Conservation (phyloP, 83 land plant genomes). For the Picea abies region DNA sequence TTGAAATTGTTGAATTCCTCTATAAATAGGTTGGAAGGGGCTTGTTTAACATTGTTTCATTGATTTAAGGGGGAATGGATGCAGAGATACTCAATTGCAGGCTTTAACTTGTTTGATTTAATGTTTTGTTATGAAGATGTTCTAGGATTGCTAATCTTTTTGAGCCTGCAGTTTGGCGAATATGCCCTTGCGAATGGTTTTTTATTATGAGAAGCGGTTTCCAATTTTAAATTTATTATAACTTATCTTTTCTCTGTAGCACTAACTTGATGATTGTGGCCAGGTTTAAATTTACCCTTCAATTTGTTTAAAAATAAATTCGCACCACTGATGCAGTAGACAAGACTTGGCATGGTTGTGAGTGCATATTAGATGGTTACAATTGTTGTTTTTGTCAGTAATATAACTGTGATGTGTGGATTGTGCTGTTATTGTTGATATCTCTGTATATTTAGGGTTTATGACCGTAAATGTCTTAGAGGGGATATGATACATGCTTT, state of each 20-base stretch:
- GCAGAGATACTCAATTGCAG: slow-evolving; percentile 12
- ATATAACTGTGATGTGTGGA: background rate
- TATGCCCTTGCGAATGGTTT: slow-evolving; percentile 10
- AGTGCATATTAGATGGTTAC: background rate
- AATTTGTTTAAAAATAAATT: background rate
- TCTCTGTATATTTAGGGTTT: too few relatives aligned
- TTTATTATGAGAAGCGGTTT: slow-evolving; percentile 7
- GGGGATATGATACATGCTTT: background rate
- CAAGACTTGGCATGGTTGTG: background rate
- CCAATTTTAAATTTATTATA: background rate
- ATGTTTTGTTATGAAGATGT: background rate
- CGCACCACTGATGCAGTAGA: background rate
- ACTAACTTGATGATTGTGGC: slow-evolving; percentile 13
- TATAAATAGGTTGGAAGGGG: background rate
- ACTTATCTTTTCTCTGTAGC: background rate
- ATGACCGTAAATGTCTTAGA: background rate
- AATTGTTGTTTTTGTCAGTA: background rate
- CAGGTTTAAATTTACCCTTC: slow-evolving; percentile 1
- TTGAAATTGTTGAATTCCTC: background rate
- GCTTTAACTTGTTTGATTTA: background rate
- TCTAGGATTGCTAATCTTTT: slow-evolving; percentile 11
- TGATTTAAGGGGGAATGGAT: slow-evolving; percentile 1
- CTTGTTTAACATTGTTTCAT: background rate
- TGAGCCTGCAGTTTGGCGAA: slow-evolving; percentile 17
- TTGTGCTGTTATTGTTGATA: background rate